phyloP scores from a whole-genome alignment of 805 yeast species.

The Phaffomyces opuntiae region DNA sequence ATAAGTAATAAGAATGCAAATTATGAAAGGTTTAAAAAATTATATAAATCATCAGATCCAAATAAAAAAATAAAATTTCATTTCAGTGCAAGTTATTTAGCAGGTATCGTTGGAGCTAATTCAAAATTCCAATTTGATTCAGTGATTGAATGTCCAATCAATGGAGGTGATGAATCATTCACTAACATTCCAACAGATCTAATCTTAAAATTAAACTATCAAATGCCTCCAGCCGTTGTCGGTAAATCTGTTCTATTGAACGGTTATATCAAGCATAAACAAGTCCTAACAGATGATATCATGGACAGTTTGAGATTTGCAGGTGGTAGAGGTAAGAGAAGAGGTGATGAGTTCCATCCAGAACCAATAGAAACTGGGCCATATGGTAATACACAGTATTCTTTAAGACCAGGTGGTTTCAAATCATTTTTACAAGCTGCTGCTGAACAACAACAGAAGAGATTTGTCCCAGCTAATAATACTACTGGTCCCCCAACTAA shows the following conservation, averaged over 20 bases:
- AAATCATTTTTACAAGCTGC: conserved; percentile 30
- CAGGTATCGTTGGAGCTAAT: conserved; percentile 45
- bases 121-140: conserved; percentile 26
- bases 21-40: conserved; percentile 26
- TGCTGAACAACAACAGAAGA: conserved; percentile 12
- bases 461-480: conserved; percentile 1
- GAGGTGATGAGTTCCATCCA: conserved; percentile 18
- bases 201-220: conserved; percentile 42
- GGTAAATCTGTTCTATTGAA: conserved; percentile 81
- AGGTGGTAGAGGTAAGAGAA: conserved; percentile 28
- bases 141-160: conserved; percentile 28
- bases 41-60: conserved; percentile 25
- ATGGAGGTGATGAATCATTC: conserved; percentile 23
- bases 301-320: conserved; percentile 52
- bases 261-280: conserved; percentile 62
- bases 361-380: conserved; percentile 42
- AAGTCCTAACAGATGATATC: conserved; percentile 63
- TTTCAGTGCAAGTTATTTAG: conserved; percentile 45
- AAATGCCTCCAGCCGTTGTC: conserved; percentile 46
- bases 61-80: conserved; percentile 31
- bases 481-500: no score
- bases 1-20: conserved; percentile 58
- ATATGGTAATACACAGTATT: conserved; percentile 36
- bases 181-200: conserved; percentile 35
- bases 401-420: conserved; percentile 46